phyloP scores from a whole-genome alignment of 208 protist species.

The Phytomonas francai region DNA sequence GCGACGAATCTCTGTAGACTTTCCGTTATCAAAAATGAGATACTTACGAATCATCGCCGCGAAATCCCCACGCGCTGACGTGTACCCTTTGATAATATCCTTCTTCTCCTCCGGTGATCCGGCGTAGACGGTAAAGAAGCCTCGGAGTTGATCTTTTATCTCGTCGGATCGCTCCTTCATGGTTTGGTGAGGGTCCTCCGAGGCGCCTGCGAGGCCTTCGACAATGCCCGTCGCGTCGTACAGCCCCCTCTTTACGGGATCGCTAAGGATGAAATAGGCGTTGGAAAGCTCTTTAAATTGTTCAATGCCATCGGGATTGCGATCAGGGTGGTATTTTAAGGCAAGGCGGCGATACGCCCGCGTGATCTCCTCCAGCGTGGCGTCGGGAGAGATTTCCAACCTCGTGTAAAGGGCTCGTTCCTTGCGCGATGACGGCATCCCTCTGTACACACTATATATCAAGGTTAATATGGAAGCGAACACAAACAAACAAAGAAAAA shows the following conservation, averaged over 20 bases:
- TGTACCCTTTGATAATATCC: constrained; percentile 45
- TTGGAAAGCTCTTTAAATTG: constrained; percentile 88
- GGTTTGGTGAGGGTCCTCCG: constrained; percentile 7
- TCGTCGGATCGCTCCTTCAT: constrained; percentile 62
- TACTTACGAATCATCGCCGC: constrained; percentile 56
- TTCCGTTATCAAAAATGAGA: constrained; percentile 75
- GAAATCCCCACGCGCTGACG: constrained; percentile 67
- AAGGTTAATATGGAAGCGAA: not conserved
- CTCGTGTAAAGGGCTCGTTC: constrained; percentile 38
- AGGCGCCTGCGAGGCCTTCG: constrained; percentile 14
- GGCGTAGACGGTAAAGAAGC: constrained; percentile 71
- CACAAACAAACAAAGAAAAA: not conserved
- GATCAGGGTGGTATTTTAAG: constrained; percentile 83
- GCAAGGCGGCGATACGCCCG: constrained; percentile 71
- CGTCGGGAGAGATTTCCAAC: constrained; percentile 40
- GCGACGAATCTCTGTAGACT: constrained; percentile 40
- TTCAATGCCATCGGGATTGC: constrained; percentile 72
- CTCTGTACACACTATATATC: constrained; percentile 1
- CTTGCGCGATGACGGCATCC: constrained; percentile 10
- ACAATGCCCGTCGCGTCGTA: constrained; percentile 92
- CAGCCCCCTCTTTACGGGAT: constrained; percentile 89
- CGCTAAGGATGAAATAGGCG: constrained; percentile 95
- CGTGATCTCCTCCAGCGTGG: constrained; percentile 34
- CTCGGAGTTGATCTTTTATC: constrained; percentile 41
- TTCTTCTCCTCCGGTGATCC: constrained; percentile 55